Evolutionary conservation across 805 yeast genomes (phyloP), one percentile per base, ranked within the genome.

Genomic region (Myxozyma sirexii): DNA sequence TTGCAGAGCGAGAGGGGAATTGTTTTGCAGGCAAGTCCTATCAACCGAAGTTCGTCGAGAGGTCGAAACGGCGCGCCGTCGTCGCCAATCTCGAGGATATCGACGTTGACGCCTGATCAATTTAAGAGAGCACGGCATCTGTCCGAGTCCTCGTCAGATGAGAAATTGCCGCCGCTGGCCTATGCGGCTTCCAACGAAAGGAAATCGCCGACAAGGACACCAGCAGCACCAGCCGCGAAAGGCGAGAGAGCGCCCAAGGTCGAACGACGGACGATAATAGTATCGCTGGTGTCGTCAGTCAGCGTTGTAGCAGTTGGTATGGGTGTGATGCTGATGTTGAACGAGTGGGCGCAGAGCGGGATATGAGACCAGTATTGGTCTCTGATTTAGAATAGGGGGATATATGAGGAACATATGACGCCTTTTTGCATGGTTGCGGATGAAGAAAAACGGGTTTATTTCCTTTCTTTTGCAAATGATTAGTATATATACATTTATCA

Each of bases 291-390:
- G 48, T 48, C 65, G n/a, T 61, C 64, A 10, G 56, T 56, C 21
- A 60, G 56, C 10, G 52, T 63, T 43, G 64, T 57, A 7, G 54
- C 52, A n/a, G 55, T 63, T 1, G 66, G 66, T 27, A 41, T 63
- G 29, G 59, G 62, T 4, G 26, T 60, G 38, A 63, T 63, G 64
- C 29, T 53, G 1, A 31, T 47, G 42, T 31, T 63, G 44, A 63
- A 60, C 39, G 52, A 44, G 39, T 54, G 47, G 57, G n/a, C 29
- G 24, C 24, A 46, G 10, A 27, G 23, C 12, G 56, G 54, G 23
- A 2, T 19, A 12, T 42, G 46, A 24, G 13, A 15, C 23, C 23
- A 10, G 13, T 3, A 15, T 39, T 17, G n/a, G n/a, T n/a, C n/a
- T n/a, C n/a, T n/a, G n/a, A n/a, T n/a, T n/a, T n/a, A n/a, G n/a